A percentile compares a stretch with the other conserved stretches of the same genome.
phyloP scores from a whole-genome alignment of 768 basidiomycete species.

The Leccinum disarticulatum region DNA sequence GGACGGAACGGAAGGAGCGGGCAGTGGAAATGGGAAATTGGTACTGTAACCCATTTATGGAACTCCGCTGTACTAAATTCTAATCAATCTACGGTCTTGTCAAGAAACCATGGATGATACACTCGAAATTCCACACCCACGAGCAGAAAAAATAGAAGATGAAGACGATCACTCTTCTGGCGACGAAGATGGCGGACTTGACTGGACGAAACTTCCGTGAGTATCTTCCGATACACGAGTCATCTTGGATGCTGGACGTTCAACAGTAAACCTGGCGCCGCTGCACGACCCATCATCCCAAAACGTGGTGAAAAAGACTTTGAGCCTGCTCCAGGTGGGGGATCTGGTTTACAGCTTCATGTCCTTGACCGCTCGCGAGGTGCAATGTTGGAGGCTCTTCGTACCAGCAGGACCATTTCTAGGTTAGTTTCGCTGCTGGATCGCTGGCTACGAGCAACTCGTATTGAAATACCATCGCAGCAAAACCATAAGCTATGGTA shows the following conservation, averaged over 20 bases:
- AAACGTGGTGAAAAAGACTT: slow-evolving; percentile 98
- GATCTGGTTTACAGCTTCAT: slow-evolving; percentile 77
- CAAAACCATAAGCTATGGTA: slow-evolving; percentile 75
- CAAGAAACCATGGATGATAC: slow-evolving; percentile 55
- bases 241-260: slow-evolving; percentile 6
- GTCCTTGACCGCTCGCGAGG: slow-evolving; percentile 74
- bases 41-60: slow-evolving; percentile 10
- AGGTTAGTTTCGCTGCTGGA: slow-evolving; percentile 48
- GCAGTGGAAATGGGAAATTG: neutral
- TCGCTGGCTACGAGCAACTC: neutral
- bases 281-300: slow-evolving; percentile 73
- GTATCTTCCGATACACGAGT: slow-evolving; percentile 14
- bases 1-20: slow-evolving; percentile 9
- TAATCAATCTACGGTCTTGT: neutral
- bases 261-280: slow-evolving; percentile 23
- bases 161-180: slow-evolving; percentile 54
- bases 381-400: slow-evolving; percentile 86
- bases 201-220: slow-evolving; percentile 80
- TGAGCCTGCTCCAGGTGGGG: slow-evolving; percentile 68
- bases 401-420: slow-evolving; percentile 69
- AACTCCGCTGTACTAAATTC: neutral
- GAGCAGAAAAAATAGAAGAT: slow-evolving; percentile 15
- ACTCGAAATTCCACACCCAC: slow-evolving; percentile 43
- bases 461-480: slow-evolving; percentile 35
- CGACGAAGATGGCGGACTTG: slow-evolving; percentile 75